A percentile compares a stretch with the other conserved stretches of the same genome.
phyloP scores from a whole-genome alignment of 768 basidiomycete species.

The Pleurotus eryngii region DNA sequence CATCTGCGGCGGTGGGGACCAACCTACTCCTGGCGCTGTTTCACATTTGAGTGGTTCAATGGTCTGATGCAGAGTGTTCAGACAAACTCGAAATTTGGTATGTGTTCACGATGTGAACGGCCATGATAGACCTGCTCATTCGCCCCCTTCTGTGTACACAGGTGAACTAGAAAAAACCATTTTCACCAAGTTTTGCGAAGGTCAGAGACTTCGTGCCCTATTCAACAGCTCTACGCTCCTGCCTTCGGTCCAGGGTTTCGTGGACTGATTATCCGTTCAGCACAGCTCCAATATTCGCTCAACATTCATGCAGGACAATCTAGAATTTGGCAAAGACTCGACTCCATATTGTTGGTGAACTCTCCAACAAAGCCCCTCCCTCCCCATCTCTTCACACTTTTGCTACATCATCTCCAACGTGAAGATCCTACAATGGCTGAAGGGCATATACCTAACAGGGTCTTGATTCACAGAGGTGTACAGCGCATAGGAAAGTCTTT shows the following conservation, averaged over 20 bases:
- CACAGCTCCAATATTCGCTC: conserved; percentile 14
- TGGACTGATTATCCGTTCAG: conserved; percentile 2
- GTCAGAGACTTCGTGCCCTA: conserved; percentile 17
- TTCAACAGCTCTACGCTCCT: conserved; percentile 7
- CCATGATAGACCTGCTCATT: no score
- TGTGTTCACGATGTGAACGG: conserved; percentile 1
- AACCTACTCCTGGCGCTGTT: conserved; percentile 29
- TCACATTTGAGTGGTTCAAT: conserved; percentile 20
- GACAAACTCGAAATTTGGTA: conserved; percentile 30
- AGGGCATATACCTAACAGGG: neutral
- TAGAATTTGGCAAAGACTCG: conserved; percentile 11
- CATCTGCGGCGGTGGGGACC: conserved; percentile 31
- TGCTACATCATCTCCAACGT: neutral
- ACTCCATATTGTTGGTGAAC: neutral
- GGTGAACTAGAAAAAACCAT: conserved; percentile 27
- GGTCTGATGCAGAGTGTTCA: conserved; percentile 24
- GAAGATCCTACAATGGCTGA: neutral
- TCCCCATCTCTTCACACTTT: neutral
- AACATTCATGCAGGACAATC: conserved; percentile 10
- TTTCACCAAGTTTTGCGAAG: conserved; percentile 18
- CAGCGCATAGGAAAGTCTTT: neutral
- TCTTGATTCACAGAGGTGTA: neutral
- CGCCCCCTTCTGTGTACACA: neutral
- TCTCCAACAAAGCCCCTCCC: neutral
- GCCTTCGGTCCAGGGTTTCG: neutral